Evolutionary conservation across 176 grass and related monocot species (phyloP).

Genomic region (Oryza coarctata): DNA sequence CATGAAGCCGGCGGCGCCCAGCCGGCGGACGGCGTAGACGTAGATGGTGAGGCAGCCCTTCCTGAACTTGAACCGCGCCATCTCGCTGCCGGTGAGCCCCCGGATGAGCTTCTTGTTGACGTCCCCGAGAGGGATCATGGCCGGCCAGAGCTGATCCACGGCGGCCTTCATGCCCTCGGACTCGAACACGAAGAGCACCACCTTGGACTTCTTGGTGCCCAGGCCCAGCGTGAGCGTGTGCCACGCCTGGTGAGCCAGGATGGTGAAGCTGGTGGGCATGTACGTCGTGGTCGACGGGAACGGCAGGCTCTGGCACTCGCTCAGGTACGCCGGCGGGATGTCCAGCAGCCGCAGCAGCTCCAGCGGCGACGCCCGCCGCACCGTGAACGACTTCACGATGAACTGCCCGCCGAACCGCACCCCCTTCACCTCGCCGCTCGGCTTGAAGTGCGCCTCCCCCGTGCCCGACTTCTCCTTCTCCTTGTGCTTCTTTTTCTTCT

Average conservation of each 20-base stretch:
- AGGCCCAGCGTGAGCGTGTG: conserved; percentile 93
- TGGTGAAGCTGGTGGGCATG: conserved; percentile 96
- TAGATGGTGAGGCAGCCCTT: conserved; percentile 97
- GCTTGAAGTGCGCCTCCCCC: conserved; percentile 73
- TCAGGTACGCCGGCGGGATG: conserved; percentile 86
- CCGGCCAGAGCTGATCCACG: conserved; percentile 84
- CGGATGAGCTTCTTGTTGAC: conserved; percentile 96
- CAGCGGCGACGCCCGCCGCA: conserved; percentile 83
- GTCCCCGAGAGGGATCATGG: conserved; percentile 81
- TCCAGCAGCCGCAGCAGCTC: conserved; percentile 91
- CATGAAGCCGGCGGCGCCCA: conserved; percentile 83
- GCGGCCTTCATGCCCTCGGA: conserved; percentile 83
- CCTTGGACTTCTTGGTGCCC: conserved; percentile 97
- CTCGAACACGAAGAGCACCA: conserved; percentile 89
- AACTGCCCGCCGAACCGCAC: conserved; percentile 90
- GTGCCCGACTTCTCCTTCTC: conserved; percentile 23
- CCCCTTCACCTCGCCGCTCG: conserved; percentile 81
- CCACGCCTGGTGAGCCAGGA: conserved; percentile 97
- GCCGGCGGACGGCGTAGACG: conserved; percentile 84
- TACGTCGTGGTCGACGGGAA: conserved; percentile 85
- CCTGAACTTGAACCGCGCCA: conserved; percentile 95
- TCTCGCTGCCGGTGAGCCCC: conserved; percentile 81
- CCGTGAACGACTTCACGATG: conserved; percentile 95
- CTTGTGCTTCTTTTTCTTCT: conserved; percentile 52
- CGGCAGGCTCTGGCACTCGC: conserved; percentile 83